Evolutionary conservation across 179 eudicot genomes (phyloP).

Genomic region (Heliamphora pulchella): DNA sequence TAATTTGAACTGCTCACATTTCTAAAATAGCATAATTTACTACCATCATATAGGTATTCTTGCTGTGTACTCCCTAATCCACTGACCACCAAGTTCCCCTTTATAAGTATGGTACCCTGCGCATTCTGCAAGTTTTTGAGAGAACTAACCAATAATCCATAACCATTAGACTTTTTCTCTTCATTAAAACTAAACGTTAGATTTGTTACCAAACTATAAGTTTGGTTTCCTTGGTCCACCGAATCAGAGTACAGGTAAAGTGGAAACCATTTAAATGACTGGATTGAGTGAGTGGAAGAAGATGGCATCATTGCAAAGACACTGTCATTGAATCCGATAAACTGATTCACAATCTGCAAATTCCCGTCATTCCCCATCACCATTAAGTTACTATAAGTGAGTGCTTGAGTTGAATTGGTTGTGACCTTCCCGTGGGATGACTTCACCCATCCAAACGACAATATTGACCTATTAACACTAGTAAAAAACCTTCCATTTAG

Average conservation of each 20-base stretch:
- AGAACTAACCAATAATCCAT: constrained; percentile 23
- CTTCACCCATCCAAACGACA: constrained; percentile 58
- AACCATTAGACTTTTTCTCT: constrained; percentile 15
- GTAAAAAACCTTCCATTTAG: constrained; percentile 58
- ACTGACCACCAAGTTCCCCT: constrained; percentile 46
- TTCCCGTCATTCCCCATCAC: constrained; percentile 45
- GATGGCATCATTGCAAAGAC: constrained; percentile 29
- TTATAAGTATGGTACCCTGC: constrained; percentile 52
- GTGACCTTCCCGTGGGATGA: constrained; percentile 61
- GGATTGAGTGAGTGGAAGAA: constrained; percentile 17
- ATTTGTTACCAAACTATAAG: constrained; percentile 34
- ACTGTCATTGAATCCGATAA: constrained; percentile 40
- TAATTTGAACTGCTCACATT: constrained; percentile 65
- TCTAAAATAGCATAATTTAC: constrained; percentile 56
- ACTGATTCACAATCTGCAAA: constrained; percentile 60
- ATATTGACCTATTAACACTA: constrained; percentile 39
- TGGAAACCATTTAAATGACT: constrained; percentile 48
- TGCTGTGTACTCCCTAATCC: constrained; percentile 72
- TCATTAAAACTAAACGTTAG: constrained; percentile 50
- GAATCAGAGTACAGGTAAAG: constrained; percentile 39
- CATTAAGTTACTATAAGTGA: constrained; percentile 48
- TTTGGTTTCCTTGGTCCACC: constrained; percentile 33
- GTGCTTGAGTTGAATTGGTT: constrained; percentile 38
- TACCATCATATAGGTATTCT: constrained; percentile 34
- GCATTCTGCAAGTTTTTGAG: constrained; percentile 56